Evolutionary conservation across 2,329 filamentous ascomycete species (phyloP).

Genomic region (Trichoderma aggressivum): DNA sequence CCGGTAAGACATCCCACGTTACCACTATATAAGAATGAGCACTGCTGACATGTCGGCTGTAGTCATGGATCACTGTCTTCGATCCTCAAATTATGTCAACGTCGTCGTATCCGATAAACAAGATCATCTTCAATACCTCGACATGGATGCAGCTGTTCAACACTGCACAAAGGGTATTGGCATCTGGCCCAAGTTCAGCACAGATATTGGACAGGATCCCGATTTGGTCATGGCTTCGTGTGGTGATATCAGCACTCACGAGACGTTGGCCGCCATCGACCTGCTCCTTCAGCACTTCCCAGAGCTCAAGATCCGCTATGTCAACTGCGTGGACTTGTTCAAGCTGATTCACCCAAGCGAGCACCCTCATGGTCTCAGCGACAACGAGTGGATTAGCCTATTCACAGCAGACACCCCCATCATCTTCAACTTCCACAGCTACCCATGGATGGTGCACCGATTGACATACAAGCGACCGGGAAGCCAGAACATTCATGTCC

Average conservation of each 20-base stretch:
- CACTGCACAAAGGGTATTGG: constrained; percentile 78
- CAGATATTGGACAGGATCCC: constrained; percentile 64
- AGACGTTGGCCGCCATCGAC: constrained; percentile 71
- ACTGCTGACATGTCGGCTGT: neutral
- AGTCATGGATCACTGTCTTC: constrained; percentile 72
- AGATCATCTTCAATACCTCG: constrained; percentile 71
- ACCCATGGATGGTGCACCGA: constrained; percentile 76
- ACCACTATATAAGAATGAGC: neutral
- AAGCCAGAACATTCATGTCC: constrained; percentile 65
- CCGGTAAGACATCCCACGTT: constrained; percentile 33
- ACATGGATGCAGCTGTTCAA: constrained; percentile 66
- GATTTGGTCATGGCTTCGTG: constrained; percentile 75
- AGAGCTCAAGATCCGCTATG: constrained; percentile 70
- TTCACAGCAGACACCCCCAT: constrained; percentile 71
- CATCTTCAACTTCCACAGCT: constrained; percentile 83
- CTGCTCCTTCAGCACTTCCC: constrained; percentile 69
- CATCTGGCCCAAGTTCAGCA: constrained; percentile 75
- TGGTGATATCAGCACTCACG: constrained; percentile 71
- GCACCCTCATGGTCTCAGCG: constrained; percentile 69
- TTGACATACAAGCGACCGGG: constrained; percentile 73
- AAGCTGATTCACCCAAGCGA: constrained; percentile 67
- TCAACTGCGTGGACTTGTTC: constrained; percentile 79
- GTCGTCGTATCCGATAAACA: constrained; percentile 79
- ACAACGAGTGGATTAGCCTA: constrained; percentile 62
- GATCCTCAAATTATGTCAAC: constrained; percentile 74